Evolutionary conservation across 345 rosid species (phyloP).

Genomic region (Gossypium sturtianum): DNA sequence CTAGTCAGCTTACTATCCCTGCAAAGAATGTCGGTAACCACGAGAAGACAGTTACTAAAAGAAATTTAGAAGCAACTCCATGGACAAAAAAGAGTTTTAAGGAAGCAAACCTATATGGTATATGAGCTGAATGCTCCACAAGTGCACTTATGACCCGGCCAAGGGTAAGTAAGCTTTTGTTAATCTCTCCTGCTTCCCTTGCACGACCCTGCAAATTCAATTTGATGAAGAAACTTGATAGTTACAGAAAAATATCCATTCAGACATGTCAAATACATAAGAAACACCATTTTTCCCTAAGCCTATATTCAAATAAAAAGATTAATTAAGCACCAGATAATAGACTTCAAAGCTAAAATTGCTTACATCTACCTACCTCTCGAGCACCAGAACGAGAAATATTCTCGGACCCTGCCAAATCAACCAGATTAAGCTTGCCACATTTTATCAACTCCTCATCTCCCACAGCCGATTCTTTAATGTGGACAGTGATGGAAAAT

Average conservation of each 20-base stretch:
- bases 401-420: slow-evolving; percentile 97
- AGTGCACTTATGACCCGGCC: slow-evolving; percentile 97
- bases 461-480: slow-evolving; percentile 76
- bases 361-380: slow-evolving; percentile 36
- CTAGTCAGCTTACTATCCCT: slow-evolving; percentile 98
- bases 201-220: slow-evolving; percentile 64
- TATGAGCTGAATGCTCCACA: slow-evolving; percentile 91
- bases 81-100: neutral
- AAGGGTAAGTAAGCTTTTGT: slow-evolving; percentile 90
- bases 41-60: neutral
- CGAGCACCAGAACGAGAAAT: slow-evolving; percentile 83
- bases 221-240: neutral
- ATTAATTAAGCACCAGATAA: neutral
- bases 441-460: slow-evolving; percentile 92
- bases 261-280: neutral
- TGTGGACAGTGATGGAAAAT: slow-evolving; percentile 70
- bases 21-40: slow-evolving; percentile 16
- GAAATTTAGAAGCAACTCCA: neutral
- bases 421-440: slow-evolving; percentile 97
- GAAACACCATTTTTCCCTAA: neutral
- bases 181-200: slow-evolving; percentile 97
- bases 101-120: slow-evolving; percentile 71
- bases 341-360: neutral
- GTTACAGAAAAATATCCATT: neutral
- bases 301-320: neutral